A percentile compares a stretch with the other conserved stretches of the same genome.
Evolutionary conservation across 176 grass and related monocot genomes (phyloP).

Genomic region (Urochloa ruziziensis): DNA sequence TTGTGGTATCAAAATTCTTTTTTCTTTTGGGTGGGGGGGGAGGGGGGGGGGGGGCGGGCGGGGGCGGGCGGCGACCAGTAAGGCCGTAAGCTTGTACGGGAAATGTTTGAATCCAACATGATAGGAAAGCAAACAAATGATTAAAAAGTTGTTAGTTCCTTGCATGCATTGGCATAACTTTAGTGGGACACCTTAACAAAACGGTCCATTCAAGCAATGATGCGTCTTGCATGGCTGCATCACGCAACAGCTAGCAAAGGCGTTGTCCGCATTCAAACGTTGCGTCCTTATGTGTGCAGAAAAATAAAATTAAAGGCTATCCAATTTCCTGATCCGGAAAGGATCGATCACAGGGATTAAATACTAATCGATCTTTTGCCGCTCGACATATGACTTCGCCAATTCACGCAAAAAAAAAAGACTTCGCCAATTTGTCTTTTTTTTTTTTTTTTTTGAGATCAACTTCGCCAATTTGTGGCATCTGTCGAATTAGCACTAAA

Average conservation of each 20-base stretch:
- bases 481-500: too few species aligned
- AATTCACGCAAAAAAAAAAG: too few species aligned
- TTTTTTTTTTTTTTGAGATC: too few species aligned
- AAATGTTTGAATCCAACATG: not conserved
- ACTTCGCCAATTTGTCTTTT: too few species aligned
- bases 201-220: not conserved
- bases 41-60: too few species aligned
- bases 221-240: not conserved
- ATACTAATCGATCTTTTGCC: too few species aligned
- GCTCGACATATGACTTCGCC: too few species aligned
- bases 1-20: too few species aligned
- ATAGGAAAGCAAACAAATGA: not conserved
- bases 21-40: too few species aligned
- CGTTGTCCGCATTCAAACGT: not conserved
- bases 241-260: not conserved
- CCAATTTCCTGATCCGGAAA: not conserved
- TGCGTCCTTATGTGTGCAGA: not conserved
- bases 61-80: too few species aligned
- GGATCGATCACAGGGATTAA: too few species aligned
- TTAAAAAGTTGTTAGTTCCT: constrained; percentile 1
- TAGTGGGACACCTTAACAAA: constrained; percentile 17
- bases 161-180: constrained; percentile 23
- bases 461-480: too few species aligned
- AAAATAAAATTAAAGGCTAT: not conserved
- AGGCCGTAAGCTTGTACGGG: not conserved